These are phyloP conservation scores for Colletotrichum destructivum DNA, from an alignment of 2,329 filamentous ascomycete species.

Conservation along the genomic window DNA sequence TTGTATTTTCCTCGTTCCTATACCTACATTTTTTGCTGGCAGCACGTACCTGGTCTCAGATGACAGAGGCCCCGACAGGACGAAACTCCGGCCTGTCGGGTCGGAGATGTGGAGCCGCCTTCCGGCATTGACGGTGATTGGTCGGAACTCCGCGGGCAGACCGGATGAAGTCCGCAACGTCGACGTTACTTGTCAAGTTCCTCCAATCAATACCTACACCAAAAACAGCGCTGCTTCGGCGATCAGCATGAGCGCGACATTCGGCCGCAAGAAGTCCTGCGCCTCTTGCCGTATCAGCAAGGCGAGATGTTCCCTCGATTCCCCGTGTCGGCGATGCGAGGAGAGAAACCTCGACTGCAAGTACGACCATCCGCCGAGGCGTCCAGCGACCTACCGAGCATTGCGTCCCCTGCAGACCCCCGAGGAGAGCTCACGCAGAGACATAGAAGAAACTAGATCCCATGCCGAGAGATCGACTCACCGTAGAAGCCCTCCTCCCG, in stretches of 20 bases:
- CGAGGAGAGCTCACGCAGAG: neutral
- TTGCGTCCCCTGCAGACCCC: neutral
- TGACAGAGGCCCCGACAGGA: neutral
- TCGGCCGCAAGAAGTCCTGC: constrained; percentile 45
- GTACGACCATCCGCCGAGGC: constrained; percentile 34
- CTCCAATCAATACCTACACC: too few relatives aligned
- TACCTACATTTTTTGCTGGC: too few relatives aligned
- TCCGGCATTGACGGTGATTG: neutral
- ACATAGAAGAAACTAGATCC: neutral
- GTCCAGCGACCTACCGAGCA: neutral
- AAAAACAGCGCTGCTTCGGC: neutral
- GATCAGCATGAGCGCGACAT: neutral
- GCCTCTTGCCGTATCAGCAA: constrained; percentile 46
- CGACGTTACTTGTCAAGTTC: neutral
- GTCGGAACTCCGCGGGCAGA: constrained; percentile 2
- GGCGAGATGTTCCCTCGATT: constrained; percentile 46
- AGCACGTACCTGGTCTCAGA: too few relatives aligned
- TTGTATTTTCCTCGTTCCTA: too few relatives aligned
- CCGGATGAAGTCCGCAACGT: neutral
- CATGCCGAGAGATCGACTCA: neutral
- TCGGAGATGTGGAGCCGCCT: constrained; percentile 26
- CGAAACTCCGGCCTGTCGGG: constrained; percentile 2
- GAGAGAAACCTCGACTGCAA: constrained; percentile 43
- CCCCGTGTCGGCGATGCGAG: constrained; percentile 44
- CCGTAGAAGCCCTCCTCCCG: too few relatives aligned